These are phyloP conservation scores for Amphirosellinia nigrospora DNA, from an alignment of 495 filamentous ascomycete genomes.

Conservation along the genomic window DNA sequence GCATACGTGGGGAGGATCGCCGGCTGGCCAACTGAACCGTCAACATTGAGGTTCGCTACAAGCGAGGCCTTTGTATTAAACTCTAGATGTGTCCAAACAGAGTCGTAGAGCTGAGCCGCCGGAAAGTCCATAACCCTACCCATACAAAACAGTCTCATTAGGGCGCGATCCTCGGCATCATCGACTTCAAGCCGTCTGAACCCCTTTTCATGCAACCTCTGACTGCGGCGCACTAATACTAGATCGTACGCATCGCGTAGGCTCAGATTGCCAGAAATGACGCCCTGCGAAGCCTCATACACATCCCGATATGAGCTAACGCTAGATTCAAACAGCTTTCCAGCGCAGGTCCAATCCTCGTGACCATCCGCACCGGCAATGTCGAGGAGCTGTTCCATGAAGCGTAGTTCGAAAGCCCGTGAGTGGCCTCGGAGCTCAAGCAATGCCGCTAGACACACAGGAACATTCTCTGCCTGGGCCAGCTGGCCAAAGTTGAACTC, in stretches of 20 bases:
- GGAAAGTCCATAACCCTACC: constrained; percentile 37
- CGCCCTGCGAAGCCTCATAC: constrained; percentile 37
- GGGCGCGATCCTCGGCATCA: constrained; percentile 37
- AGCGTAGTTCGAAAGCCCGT: constrained; percentile 44
- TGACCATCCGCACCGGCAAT: constrained; percentile 48
- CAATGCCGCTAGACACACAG: constrained; percentile 38
- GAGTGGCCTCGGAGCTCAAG: constrained; percentile 32
- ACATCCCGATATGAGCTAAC: constrained; percentile 43
- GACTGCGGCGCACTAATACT: constrained; percentile 38
- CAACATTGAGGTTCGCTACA: constrained; percentile 39
- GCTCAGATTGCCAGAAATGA: constrained; percentile 32
- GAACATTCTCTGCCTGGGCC: constrained; percentile 48
- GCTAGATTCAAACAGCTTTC: constrained; percentile 43
- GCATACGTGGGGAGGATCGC: constrained; percentile 48
- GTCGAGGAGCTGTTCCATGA: constrained; percentile 48
- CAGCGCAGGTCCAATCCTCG: constrained; percentile 45
- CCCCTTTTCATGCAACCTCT: constrained; percentile 30
- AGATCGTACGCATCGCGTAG: constrained; percentile 44
- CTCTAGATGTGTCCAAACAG: constrained; percentile 37
- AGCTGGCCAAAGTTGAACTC: constrained; percentile 53
- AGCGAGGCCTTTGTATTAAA: constrained; percentile 28
- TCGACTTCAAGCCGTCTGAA: constrained; percentile 38
- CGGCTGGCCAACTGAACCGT: constrained; percentile 35
- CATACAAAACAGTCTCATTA: constrained; percentile 46
- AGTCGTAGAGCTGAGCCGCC: constrained; percentile 41